A percentile compares a stretch with the other conserved stretches of the same genome.
These are phyloP conservation scores for Candida buenavistaensis DNA, from an alignment of 1,139 yeast species.

Conservation along the genomic window DNA sequence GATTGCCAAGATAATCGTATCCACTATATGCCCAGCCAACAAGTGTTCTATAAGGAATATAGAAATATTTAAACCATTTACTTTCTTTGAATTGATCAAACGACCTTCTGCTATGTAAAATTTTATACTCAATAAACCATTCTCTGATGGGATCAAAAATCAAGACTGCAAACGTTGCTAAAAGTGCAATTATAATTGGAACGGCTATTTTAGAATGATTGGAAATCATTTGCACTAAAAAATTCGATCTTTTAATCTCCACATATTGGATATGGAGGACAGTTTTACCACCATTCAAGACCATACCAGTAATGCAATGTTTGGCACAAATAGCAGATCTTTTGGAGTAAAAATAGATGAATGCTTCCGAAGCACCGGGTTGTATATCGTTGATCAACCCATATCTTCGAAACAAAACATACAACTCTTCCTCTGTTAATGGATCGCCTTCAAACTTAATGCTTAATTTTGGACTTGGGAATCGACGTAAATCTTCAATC, in stretches of 20 bases:
- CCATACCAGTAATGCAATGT: constrained; percentile 84
- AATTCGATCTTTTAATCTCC: constrained; percentile 52
- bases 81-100: constrained; percentile 34
- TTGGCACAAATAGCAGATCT: constrained; percentile 84
- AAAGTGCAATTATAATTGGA: constrained; percentile 47
- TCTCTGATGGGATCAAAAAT: constrained; percentile 92
- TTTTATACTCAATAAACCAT: constrained; percentile 72
- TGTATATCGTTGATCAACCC: constrained; percentile 77
- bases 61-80: constrained; percentile 26
- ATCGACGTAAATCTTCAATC: constrained; percentile 88
- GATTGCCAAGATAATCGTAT: constrained; percentile 29
- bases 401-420: constrained; percentile 80
- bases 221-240: constrained; percentile 55
- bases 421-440: constrained; percentile 80
- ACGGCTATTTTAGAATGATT: constrained; percentile 81
- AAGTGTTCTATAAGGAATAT: constrained; percentile 27
- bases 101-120: constrained; percentile 45
- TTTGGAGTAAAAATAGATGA: constrained; percentile 50
- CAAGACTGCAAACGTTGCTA: constrained; percentile 77
- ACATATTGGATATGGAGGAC: constrained; percentile 72
- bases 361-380: constrained; percentile 33
- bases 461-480: constrained; percentile 62
- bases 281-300: constrained; percentile 52
- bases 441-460: constrained; percentile 74
- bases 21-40: constrained; percentile 27